phyloP scores from a whole-genome alignment of 495 filamentous ascomycete genomes.

The Penicillium antarcticum region DNA sequence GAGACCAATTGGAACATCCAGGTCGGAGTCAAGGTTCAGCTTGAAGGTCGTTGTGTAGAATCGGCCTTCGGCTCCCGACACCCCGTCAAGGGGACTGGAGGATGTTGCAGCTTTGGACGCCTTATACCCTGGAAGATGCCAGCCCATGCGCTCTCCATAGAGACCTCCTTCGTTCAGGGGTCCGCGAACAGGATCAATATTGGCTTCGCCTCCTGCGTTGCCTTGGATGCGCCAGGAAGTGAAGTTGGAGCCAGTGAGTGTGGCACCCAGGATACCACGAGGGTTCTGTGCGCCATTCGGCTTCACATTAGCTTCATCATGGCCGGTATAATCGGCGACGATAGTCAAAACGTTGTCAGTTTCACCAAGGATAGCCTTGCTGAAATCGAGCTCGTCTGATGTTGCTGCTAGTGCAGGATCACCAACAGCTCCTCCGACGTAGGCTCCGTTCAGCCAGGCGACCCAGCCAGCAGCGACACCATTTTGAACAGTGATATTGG shows the following conservation, averaged over 20 bases:
- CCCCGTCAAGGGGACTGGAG: slow-evolving; percentile 45
- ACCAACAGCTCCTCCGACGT: slow-evolving; percentile 54
- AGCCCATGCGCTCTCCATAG: slow-evolving; percentile 63
- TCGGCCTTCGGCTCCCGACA: slow-evolving; percentile 45
- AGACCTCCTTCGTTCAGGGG: slow-evolving; percentile 73
- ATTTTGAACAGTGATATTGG: slow-evolving; percentile 57
- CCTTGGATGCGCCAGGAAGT: slow-evolving; percentile 72
- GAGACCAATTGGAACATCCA: slow-evolving; percentile 41
- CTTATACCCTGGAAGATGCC: slow-evolving; percentile 56
- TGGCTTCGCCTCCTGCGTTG: slow-evolving; percentile 68
- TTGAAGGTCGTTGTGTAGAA: slow-evolving; percentile 60
- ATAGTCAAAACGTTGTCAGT: slow-evolving; percentile 59
- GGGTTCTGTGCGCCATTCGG: slow-evolving; percentile 60
- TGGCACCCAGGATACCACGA: slow-evolving; percentile 63
- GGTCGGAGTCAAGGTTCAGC: slow-evolving; percentile 43
- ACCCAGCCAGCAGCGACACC: slow-evolving; percentile 56
- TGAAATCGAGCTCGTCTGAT: slow-evolving; percentile 16
- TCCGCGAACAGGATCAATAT: slow-evolving; percentile 59
- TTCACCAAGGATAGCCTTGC: slow-evolving; percentile 43
- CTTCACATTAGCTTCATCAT: slow-evolving; percentile 60
- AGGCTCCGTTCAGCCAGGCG: slow-evolving; percentile 51
- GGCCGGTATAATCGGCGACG: slow-evolving; percentile 66
- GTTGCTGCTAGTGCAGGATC: slow-evolving; percentile 33
- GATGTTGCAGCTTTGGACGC: slow-evolving; percentile 38
- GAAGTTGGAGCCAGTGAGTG: slow-evolving; percentile 39